These are phyloP conservation scores for Dactylellina haptotyla DNA, from an alignment of 2,329 filamentous ascomycete genomes.

Conservation along the genomic window DNA sequence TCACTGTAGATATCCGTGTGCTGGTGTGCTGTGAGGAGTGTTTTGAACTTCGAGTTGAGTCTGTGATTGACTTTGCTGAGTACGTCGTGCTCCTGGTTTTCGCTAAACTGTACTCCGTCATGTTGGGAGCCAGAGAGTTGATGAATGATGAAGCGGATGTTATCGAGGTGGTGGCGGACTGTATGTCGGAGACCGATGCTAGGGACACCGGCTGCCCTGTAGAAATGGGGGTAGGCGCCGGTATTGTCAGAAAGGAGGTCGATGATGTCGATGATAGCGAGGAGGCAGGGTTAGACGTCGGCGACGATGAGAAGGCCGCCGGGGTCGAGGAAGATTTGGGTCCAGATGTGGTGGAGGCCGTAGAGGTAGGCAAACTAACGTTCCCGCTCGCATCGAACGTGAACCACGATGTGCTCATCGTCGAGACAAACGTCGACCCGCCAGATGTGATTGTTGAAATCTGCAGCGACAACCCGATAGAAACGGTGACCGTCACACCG, in stretches of 20 bases:
- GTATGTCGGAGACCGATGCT: neutral
- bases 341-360: neutral
- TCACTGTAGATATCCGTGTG: conserved; percentile 14
- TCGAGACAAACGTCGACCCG: conserved; percentile 43
- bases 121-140: conserved; percentile 18
- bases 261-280: neutral
- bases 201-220: conserved; percentile 1
- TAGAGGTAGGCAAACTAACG: conserved; percentile 14
- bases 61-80: conserved; percentile 8
- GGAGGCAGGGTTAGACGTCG: neutral
- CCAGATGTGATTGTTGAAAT: conserved; percentile 20
- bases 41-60: conserved; percentile 5
- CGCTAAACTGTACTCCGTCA: conserved; percentile 34
- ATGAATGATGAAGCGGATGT: conserved; percentile 12
- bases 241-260: neutral
- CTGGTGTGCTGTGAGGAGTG: neutral
- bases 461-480: conserved; percentile 44
- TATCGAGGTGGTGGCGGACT: neutral
- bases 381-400: conserved; percentile 39
- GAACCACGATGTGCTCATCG: conserved; percentile 40
- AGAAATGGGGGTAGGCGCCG: neutral
- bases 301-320: neutral
- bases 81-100: conserved; percentile 8
- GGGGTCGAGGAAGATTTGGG: neutral
- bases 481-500: conserved; percentile 50